These are phyloP conservation scores for Alliaria petiolata DNA, from an alignment of 345 rosid species.

Conservation along the genomic window DNA sequence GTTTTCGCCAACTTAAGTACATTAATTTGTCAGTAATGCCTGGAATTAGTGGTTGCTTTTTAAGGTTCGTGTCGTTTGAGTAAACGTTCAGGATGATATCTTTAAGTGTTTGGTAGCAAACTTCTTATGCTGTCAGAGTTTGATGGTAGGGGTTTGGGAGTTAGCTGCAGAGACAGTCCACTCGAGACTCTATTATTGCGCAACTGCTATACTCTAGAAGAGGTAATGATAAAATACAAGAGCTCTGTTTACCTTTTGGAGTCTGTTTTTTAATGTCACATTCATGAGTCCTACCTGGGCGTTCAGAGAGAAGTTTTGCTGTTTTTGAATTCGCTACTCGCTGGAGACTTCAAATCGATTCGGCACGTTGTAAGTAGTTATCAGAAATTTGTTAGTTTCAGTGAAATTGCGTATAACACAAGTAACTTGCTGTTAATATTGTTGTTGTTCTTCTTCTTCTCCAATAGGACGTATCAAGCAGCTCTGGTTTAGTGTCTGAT, in stretches of 20 bases:
- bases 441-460: constrained; percentile 8
- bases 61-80: constrained; percentile 46
- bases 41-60: constrained; percentile 65
- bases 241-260: background rate
- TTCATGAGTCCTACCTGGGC: constrained; percentile 1
- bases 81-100: background rate
- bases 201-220: constrained; percentile 66
- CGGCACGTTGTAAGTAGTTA: constrained; percentile 55
- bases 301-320: constrained; percentile 70
- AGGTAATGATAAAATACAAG: constrained; percentile 39
- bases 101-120: background rate
- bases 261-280: background rate
- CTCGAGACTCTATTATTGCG: constrained; percentile 70
- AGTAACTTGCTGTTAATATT: background rate
- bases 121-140: constrained; percentile 6
- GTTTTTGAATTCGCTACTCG: constrained; percentile 52
- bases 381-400: background rate
- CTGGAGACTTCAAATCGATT: constrained; percentile 69
- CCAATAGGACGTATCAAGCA: constrained; percentile 64
- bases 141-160: constrained; percentile 58
- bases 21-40: constrained; percentile 60
- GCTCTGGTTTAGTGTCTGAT: constrained; percentile 69
- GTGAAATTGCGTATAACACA: background rate
- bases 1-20: constrained; percentile 65
- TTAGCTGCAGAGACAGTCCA: constrained; percentile 43